These are phyloP conservation scores for Acorus calamus DNA, from an alignment of 106 monocot genomes.

Conservation along the genomic window DNA sequence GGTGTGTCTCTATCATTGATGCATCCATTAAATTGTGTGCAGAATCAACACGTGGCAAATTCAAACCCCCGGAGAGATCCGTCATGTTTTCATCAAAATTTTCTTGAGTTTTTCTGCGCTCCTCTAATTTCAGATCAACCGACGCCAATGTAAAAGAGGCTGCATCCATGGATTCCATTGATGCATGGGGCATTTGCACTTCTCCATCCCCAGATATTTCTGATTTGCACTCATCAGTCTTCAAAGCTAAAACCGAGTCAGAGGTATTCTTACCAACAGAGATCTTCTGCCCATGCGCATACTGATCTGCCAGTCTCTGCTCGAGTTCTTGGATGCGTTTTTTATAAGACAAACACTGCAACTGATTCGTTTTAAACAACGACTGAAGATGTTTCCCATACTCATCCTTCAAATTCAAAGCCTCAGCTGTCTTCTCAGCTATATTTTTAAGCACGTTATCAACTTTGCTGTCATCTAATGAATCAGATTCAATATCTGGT, in stretches of 20 bases:
- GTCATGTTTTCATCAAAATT: slow-evolving; percentile 92
- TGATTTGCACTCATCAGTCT: slow-evolving; percentile 34
- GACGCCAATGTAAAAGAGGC: slow-evolving; percentile 47
- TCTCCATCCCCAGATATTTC: slow-evolving; percentile 42
- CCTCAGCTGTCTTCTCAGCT: slow-evolving; percentile 74
- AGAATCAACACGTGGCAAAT: slow-evolving; percentile 17
- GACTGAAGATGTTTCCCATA: slow-evolving; percentile 69
- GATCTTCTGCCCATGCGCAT: slow-evolving; percentile 34
- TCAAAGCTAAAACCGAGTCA: slow-evolving; percentile 12
- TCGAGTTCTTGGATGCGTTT: slow-evolving; percentile 91
- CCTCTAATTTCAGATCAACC: slow-evolving; percentile 30
- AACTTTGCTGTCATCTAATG: slow-evolving; percentile 37
- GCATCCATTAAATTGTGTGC: slow-evolving; percentile 54
- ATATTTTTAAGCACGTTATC: slow-evolving; percentile 35
- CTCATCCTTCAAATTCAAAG: slow-evolving; percentile 69
- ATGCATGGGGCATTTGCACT: slow-evolving; percentile 26
- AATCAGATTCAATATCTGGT: slow-evolving; percentile 57
- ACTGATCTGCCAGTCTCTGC: slow-evolving; percentile 57
- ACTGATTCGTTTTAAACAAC: slow-evolving; percentile 50
- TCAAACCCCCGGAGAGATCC: slow-evolving; percentile 43
- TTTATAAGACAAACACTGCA: slow-evolving; percentile 58
- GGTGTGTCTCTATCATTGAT: slow-evolving; percentile 52
- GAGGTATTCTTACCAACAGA: slow-evolving; percentile 18
- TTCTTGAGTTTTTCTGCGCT: slow-evolving; percentile 42
- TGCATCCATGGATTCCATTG: slow-evolving; percentile 77